Conservation (phyloP, 2,329 filamentous ascomycete genomes). For the Penicillium sp. region DNA sequence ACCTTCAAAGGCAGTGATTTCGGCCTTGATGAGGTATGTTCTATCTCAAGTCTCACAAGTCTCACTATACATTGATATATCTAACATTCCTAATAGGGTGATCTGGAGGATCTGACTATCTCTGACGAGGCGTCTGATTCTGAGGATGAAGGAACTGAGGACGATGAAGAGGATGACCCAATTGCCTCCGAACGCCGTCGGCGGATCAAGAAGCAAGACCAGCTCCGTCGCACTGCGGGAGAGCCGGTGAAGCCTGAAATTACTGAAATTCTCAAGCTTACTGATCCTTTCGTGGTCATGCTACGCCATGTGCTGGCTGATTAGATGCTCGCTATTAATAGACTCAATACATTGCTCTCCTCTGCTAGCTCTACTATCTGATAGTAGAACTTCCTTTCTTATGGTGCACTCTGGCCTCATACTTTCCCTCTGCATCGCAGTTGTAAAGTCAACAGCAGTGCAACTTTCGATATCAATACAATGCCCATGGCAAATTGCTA, state of each 20-base stretch:
- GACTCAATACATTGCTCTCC: neutral
- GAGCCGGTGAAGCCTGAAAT: slow-evolving; percentile 80
- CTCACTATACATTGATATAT: neutral
- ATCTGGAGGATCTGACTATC: slow-evolving; percentile 82
- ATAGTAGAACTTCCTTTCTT: no score
- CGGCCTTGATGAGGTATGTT: slow-evolving; percentile 72
- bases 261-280: slow-evolving; percentile 76
- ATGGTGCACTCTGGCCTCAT: no score
- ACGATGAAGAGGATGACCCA: slow-evolving; percentile 75
- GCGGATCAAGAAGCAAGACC: slow-evolving; percentile 74
- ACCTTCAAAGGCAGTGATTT: slow-evolving; percentile 81
- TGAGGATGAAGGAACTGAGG: slow-evolving; percentile 65
- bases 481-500: neutral
- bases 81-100: slow-evolving; percentile 48
- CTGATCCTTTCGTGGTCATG: slow-evolving; percentile 78
- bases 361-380: no score
- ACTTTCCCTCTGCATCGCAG: no score
- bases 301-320: slow-evolving; percentile 77
- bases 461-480: neutral
- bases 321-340: slow-evolving; percentile 40
- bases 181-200: slow-evolving; percentile 82
- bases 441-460: no score
- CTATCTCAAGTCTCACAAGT: neutral
- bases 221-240: slow-evolving; percentile 74
- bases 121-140: slow-evolving; percentile 70